Conservation (phyloP, 1,139 yeast species). For the Meyerozyma athensensis region DNA sequence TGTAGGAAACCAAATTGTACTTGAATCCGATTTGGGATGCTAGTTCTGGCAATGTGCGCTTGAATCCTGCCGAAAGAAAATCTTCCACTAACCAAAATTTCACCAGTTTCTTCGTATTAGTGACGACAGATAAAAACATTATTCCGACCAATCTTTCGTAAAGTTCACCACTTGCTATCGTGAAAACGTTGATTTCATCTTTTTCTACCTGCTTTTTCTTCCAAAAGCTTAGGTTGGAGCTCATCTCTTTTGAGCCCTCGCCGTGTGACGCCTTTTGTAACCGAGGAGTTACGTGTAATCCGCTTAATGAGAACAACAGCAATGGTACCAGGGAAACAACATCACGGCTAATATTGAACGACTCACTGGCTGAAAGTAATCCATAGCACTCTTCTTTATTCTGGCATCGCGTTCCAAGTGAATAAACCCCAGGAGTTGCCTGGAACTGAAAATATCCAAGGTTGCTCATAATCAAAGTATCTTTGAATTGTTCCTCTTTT, state of each 20-base stretch:
- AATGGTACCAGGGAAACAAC: neutral
- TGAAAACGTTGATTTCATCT: conserved; percentile 74
- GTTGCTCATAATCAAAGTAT: conserved; percentile 68
- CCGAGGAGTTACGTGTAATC: neutral
- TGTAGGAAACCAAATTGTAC: conserved; percentile 71
- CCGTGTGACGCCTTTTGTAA: too few relatives aligned
- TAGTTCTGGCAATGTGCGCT: conserved; percentile 53
- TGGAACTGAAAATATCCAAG: conserved; percentile 74
- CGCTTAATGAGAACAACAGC: neutral
- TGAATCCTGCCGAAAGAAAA: conserved; percentile 67
- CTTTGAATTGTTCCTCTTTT: conserved; percentile 22
- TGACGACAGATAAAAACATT: conserved; percentile 75
- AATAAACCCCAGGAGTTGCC: conserved; percentile 66
- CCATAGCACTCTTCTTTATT: neutral
- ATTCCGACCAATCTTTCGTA: conserved; percentile 71
- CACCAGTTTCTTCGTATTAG: conserved; percentile 55
- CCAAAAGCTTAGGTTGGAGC: conserved; percentile 9
- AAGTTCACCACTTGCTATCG: conserved; percentile 74
- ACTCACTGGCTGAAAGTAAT: neutral
- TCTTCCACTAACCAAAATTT: conserved; percentile 89
- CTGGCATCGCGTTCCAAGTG: conserved; percentile 33
- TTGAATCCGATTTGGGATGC: conserved; percentile 56
- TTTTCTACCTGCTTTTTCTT: conserved; percentile 3
- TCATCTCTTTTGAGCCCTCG: conserved; percentile 1
- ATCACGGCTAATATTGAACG: neutral